These are phyloP conservation scores for Malus hybrid DNA, from an alignment of 331 rosid genomes.

Conservation along the genomic window DNA sequence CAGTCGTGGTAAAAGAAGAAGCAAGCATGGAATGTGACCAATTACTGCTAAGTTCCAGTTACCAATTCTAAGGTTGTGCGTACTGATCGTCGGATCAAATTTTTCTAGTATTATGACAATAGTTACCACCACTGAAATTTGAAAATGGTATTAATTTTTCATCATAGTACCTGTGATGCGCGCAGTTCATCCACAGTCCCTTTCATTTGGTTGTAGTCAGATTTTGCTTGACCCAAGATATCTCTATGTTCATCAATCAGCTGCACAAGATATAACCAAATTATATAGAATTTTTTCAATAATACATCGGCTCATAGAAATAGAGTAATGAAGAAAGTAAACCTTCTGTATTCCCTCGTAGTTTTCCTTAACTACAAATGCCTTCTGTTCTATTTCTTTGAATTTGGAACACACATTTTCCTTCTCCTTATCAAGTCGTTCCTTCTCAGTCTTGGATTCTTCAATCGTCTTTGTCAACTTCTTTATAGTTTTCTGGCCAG, in stretches of 20 bases:
- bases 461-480: constrained; percentile 77
- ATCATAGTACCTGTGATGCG: constrained; percentile 65
- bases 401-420: constrained; percentile 42
- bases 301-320: background rate
- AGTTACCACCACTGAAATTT: background rate
- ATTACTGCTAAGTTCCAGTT: background rate
- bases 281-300: background rate
- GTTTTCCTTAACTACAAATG: constrained; percentile 68
- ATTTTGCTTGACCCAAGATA: constrained; percentile 57
- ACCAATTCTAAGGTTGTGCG: background rate
- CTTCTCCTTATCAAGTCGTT: constrained; percentile 59
- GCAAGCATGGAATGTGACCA: background rate
- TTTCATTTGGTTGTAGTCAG: constrained; percentile 55
- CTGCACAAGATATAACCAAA: constrained; percentile 28
- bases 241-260: constrained; percentile 59
- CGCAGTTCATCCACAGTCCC: constrained; percentile 65
- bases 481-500: constrained; percentile 67
- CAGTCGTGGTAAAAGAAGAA: background rate
- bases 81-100: background rate
- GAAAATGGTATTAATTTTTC: background rate
- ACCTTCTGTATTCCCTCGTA: constrained; percentile 72
- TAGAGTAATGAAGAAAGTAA: constrained; percentile 2
- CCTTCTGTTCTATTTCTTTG: constrained; percentile 82
- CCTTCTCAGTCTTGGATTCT: constrained; percentile 71
- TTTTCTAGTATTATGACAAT: background rate